These are phyloP conservation scores for Cladosporium phlei DNA, from an alignment of 2,329 filamentous ascomycete species.

Conservation along the genomic window DNA sequence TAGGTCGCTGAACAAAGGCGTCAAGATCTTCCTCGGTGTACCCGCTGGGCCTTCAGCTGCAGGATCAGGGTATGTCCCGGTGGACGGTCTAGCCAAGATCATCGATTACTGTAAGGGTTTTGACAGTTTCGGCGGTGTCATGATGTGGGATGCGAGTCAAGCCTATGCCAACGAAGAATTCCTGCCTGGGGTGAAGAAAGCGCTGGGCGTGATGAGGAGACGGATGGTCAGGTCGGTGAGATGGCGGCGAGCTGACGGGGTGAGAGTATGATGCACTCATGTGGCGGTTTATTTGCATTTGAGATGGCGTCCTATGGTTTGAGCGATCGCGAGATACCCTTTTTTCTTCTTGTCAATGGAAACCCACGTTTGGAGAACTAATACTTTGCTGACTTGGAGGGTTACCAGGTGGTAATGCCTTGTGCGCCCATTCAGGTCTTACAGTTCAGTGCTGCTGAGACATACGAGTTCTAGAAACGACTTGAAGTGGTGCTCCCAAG, in stretches of 20 bases:
- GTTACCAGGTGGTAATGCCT: no score
- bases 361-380: no score
- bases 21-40: slow-evolving; percentile 36
- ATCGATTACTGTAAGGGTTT: slow-evolving; percentile 29
- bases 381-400: no score
- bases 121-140: slow-evolving; percentile 37
- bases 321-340: no score
- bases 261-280: background rate
- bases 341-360: no score
- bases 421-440: no score
- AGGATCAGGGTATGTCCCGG: slow-evolving; percentile 30
- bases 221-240: slow-evolving; percentile 4
- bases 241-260: background rate
- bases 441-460: no score
- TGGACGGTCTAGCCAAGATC: slow-evolving; percentile 26
- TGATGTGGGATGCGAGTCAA: slow-evolving; percentile 50
- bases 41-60: slow-evolving; percentile 32
- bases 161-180: slow-evolving; percentile 30
- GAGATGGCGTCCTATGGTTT: background rate
- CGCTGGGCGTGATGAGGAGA: slow-evolving; percentile 1
- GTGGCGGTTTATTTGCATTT: background rate
- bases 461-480: no score
- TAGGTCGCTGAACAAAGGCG: slow-evolving; percentile 21
- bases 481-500: no score
- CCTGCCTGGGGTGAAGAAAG: slow-evolving; percentile 20